These are phyloP conservation scores for Saccharomyces hybrid DNA, from an alignment of 1,139 yeast genomes.

Conservation along the genomic window DNA sequence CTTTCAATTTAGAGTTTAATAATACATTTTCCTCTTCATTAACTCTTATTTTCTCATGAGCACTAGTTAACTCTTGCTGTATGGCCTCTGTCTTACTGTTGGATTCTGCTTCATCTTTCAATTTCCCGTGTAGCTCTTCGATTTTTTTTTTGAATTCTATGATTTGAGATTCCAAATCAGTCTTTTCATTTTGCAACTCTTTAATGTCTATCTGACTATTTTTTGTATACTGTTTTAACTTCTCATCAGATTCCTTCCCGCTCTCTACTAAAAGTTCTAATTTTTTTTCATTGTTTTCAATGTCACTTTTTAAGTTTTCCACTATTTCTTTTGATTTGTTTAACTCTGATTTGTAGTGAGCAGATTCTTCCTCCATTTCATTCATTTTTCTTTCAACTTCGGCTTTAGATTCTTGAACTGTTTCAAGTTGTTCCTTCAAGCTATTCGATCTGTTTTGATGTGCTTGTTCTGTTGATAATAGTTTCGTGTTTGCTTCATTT, in stretches of 20 bases:
- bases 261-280: constrained; percentile 1
- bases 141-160: constrained; percentile 4
- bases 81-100: not conserved
- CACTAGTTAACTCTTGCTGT: constrained; percentile 1
- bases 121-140: constrained; percentile 1
- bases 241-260: constrained; percentile 2
- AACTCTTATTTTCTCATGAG: not conserved
- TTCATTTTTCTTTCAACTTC: constrained; percentile 5
- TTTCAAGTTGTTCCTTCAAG: not conserved
- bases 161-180: not conserved
- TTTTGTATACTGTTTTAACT: constrained; percentile 1
- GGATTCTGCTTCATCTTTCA: not conserved
- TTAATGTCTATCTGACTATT: constrained; percentile 3
- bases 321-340: not conserved
- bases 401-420: not conserved
- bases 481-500: not conserved
- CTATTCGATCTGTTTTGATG: not conserved
- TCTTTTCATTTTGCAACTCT: not conserved
- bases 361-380: constrained; percentile 1
- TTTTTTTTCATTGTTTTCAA: not conserved
- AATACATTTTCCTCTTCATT: not conserved
- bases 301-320: not conserved
- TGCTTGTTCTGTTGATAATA: not conserved
- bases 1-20: not conserved
- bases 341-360: not conserved